Evolutionary conservation across 192 early-diverging fungal genomes (phyloP).

Genomic region (Bifiguratus adelaidae): DNA sequence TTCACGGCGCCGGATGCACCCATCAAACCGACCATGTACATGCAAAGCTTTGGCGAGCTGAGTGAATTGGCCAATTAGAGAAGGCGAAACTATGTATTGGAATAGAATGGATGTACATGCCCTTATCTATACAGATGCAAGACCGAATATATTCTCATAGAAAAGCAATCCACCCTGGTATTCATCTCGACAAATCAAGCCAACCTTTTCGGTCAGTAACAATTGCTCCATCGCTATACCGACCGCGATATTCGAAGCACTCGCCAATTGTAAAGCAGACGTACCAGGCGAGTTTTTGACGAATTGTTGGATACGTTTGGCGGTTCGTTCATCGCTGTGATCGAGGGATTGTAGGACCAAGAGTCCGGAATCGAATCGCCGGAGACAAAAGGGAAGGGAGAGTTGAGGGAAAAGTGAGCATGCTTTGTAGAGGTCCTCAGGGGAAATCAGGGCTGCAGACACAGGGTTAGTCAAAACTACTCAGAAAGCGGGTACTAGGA

Average conservation of each 20-base stretch:
- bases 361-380: slow-evolving; percentile 74
- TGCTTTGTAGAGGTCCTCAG: slow-evolving; percentile 81
- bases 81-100: too few species aligned
- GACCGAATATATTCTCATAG: slow-evolving; percentile 70
- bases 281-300: slow-evolving; percentile 41
- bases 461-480: neutral
- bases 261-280: slow-evolving; percentile 62
- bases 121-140: too few species aligned
- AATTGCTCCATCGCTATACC: slow-evolving; percentile 58
- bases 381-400: slow-evolving; percentile 60
- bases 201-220: slow-evolving; percentile 67
- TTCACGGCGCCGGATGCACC: neutral
- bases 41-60: slow-evolving; percentile 28
- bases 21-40: neutral
- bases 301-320: slow-evolving; percentile 38
- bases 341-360: slow-evolving; percentile 58
- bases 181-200: slow-evolving; percentile 81
- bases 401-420: slow-evolving; percentile 57
- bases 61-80: neutral
- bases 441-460: slow-evolving; percentile 73
- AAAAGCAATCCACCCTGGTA: slow-evolving; percentile 75
- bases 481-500: neutral
- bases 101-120: too few species aligned
- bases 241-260: slow-evolving; percentile 42
- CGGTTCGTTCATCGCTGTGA: slow-evolving; percentile 58